Percentiles rank a stretch among this genome's conserved stretches.
These are phyloP conservation scores for Nephromyces sp. DNA, from an alignment of 169 alveolate species.

Conservation along the genomic window DNA sequence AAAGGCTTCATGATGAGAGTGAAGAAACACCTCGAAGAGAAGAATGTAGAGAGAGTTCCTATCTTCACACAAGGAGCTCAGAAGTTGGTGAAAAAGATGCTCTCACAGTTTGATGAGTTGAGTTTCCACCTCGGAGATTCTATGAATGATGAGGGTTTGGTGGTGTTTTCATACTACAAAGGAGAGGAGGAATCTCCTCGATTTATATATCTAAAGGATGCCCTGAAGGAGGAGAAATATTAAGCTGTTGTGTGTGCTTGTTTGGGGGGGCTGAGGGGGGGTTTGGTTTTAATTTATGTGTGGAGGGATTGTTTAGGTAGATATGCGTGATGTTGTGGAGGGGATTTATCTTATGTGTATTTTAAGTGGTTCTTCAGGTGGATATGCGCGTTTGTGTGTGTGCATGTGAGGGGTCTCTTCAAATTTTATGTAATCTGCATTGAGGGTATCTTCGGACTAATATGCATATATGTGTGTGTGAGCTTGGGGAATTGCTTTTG, in stretches of 20 bases:
- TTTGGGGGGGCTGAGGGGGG: no score
- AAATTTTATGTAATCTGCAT: no score
- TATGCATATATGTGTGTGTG: no score
- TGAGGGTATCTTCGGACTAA: no score
- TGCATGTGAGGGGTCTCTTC: no score
- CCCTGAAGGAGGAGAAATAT: conserved; percentile 77
- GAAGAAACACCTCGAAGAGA: conserved; percentile 65
- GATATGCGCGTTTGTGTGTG: no score
- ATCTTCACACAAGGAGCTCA: conserved; percentile 72
- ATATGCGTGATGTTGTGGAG: no score
- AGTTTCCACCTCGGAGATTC: conserved; percentile 82
- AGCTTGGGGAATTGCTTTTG: no score
- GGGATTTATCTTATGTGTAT: no score
- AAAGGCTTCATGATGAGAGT: conserved; percentile 77
- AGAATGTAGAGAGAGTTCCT: conserved; percentile 78
- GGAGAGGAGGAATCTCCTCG: conserved; percentile 86
- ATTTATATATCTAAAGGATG: conserved; percentile 77
- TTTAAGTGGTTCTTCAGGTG: no score
- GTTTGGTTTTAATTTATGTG: no score
- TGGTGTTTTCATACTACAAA: conserved; percentile 78
- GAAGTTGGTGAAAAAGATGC: conserved; percentile 74
- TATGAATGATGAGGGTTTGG: conserved; percentile 74
- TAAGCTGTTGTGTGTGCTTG: conserved; percentile 29
- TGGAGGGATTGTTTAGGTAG: no score
- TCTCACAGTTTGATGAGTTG: conserved; percentile 77